phyloP scores from a whole-genome alignment of 768 basidiomycete genomes.

The Neoboletus brunneissimus region DNA sequence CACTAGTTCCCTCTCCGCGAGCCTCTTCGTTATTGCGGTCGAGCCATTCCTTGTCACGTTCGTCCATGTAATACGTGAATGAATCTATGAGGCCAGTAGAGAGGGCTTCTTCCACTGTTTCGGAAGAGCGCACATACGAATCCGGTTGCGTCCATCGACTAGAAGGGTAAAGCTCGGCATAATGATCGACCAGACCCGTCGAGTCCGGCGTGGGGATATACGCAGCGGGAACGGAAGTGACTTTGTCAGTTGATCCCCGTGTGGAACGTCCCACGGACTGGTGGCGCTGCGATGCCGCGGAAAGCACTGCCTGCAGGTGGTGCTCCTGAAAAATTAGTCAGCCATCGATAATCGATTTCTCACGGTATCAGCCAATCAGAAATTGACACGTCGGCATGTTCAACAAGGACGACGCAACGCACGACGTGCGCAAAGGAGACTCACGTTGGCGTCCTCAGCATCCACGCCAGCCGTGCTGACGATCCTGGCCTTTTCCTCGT shows the following conservation, averaged over 20 bases:
- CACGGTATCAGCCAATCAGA: conserved; percentile 47
- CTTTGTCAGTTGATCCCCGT: conserved; percentile 33
- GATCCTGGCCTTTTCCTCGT: conserved; percentile 80
- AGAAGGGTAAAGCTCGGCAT: conserved; percentile 70
- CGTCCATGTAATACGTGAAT: conserved; percentile 92
- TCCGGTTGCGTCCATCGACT: conserved; percentile 73
- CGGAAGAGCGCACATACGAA: conserved; percentile 77
- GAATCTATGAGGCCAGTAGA: conserved; percentile 63
- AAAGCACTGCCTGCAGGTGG: conserved; percentile 55
- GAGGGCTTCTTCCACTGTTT: conserved; percentile 78
- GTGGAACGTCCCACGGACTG: conserved; percentile 37
- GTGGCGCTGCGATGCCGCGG: conserved; percentile 51
- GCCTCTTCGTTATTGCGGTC: conserved; percentile 87
- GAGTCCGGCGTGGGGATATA: conserved; percentile 95
- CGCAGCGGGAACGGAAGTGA: conserved; percentile 46
- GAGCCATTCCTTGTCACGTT: conserved; percentile 93
- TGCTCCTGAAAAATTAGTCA: conserved; percentile 56
- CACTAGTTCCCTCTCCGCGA: conserved; percentile 80
- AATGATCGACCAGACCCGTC: conserved; percentile 74
- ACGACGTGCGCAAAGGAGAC: conserved; percentile 41
- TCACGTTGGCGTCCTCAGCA: conserved; percentile 91
- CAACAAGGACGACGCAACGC: conserved; percentile 42
- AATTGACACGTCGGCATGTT: conserved; percentile 39
- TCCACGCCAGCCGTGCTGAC: conserved; percentile 86
- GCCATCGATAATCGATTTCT: conserved; percentile 50